Percentiles rank a stretch among this genome's conserved stretches.
Conservation (phyloP, 2,329 filamentous ascomycete genomes). For the Trichoderma sp. region DNA sequence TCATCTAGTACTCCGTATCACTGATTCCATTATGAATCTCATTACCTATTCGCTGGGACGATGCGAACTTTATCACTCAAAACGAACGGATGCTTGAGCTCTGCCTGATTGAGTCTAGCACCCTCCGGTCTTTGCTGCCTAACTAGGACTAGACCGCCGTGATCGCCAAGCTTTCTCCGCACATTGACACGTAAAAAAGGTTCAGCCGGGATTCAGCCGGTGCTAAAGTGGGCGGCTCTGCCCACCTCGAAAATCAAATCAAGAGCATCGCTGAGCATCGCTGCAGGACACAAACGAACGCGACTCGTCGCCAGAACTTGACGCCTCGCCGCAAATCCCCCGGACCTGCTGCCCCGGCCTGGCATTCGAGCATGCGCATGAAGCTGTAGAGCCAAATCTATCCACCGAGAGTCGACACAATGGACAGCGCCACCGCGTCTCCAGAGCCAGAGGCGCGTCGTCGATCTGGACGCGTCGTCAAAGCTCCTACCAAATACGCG, state of each 20-base stretch:
- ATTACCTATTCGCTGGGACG: background rate
- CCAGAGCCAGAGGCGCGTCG: constrained; percentile 56
- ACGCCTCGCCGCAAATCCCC: background rate
- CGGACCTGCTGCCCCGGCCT: constrained; percentile 12
- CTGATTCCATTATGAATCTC: background rate
- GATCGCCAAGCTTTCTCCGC: background rate
- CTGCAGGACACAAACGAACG: constrained; percentile 19
- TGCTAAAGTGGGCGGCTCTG: constrained; percentile 12
- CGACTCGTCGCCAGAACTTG: constrained; percentile 3
- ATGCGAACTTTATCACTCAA: background rate
- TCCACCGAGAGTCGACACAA: constrained; percentile 23
- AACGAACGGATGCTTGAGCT: background rate
- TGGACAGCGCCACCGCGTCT: constrained; percentile 54
- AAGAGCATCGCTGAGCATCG: background rate
- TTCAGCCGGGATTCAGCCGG: constrained; percentile 13
- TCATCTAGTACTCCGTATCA: background rate
- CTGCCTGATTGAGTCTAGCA: background rate
- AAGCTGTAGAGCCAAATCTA: background rate
- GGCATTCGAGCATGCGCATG: constrained; percentile 9
- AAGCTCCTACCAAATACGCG: constrained; percentile 57
- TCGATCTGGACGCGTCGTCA: constrained; percentile 66
- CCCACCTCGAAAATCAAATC: constrained; percentile 12
- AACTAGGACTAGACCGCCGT: background rate
- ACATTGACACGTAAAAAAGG: background rate
- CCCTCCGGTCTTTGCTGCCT: background rate